phyloP scores from a whole-genome alignment of 768 basidiomycete genomes.

The Boletus subcaerulescens region DNA sequence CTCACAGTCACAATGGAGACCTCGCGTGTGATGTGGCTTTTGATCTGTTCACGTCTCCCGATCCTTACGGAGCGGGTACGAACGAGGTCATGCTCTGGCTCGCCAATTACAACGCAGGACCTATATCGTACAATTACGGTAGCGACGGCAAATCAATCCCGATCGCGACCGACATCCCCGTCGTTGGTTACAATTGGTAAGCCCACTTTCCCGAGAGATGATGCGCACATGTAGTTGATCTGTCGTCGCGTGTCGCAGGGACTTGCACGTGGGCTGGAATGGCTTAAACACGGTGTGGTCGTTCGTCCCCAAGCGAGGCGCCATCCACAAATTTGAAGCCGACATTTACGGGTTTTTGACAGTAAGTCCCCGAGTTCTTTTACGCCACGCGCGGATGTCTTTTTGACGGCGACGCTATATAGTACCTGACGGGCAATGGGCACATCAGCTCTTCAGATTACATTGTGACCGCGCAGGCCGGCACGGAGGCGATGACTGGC shows the following conservation, averaged over 20 bases:
- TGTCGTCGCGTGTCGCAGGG: constrained; percentile 33
- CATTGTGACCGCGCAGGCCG: constrained; percentile 57
- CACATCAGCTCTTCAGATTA: constrained; percentile 51
- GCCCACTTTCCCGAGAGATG: not conserved
- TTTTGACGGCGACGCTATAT: not conserved
- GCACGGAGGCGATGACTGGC: constrained; percentile 62
- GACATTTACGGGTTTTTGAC: constrained; percentile 54
- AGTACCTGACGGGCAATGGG: constrained; percentile 52
- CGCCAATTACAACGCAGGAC: constrained; percentile 53
- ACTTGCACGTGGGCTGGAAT: constrained; percentile 54
- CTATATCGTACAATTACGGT: constrained; percentile 51
- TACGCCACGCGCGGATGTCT: not conserved
- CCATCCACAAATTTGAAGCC: constrained; percentile 47
- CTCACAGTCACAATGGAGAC: constrained; percentile 38
- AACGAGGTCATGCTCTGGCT: constrained; percentile 67
- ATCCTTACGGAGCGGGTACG: constrained; percentile 43
- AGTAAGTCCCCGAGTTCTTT: constrained; percentile 26
- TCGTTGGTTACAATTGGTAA: constrained; percentile 54
- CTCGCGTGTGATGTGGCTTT: constrained; percentile 58
- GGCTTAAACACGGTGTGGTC: constrained; percentile 51
- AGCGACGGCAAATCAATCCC: constrained; percentile 46
- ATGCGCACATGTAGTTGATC: not conserved
- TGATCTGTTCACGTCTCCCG: constrained; percentile 59
- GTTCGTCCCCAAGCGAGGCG: constrained; percentile 40
- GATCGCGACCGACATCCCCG: constrained; percentile 36